Evolutionary conservation across 306 rosid species (phyloP).

Genomic region (Purshia tridentata): DNA sequence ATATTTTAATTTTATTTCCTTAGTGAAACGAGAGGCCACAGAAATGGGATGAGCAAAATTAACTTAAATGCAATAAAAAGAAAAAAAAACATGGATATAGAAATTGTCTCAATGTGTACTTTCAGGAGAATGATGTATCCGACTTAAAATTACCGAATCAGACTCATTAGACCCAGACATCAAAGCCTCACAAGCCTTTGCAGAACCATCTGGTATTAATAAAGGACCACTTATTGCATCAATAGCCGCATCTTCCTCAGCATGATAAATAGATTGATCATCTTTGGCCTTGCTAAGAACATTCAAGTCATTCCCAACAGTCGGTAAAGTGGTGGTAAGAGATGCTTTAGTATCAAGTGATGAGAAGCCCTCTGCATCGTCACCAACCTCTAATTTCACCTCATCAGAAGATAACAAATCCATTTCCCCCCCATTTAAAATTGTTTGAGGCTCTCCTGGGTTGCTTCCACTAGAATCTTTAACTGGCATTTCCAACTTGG

Average conservation of each 20-base stretch:
- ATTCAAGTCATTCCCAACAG: constrained; percentile 31
- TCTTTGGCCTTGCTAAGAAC: constrained; percentile 26
- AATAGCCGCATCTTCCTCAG: constrained; percentile 50
- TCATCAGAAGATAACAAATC: constrained; percentile 36
- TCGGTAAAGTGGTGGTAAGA: constrained; percentile 19
- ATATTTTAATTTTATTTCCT: constrained; percentile 41
- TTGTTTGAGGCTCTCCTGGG: constrained; percentile 42
- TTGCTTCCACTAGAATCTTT: constrained; percentile 35
- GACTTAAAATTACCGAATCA: constrained; percentile 97
- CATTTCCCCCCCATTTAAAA: constrained; percentile 29
- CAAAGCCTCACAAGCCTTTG: constrained; percentile 87
- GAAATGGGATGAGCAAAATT: constrained; percentile 25
- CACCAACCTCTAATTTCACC: constrained; percentile 40
- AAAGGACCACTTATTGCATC: constrained; percentile 58
- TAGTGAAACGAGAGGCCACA: constrained; percentile 31
- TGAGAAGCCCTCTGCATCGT: constrained; percentile 28
- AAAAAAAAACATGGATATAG: constrained; percentile 47
- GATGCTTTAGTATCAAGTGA: constrained; percentile 26
- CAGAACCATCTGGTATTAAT: constrained; percentile 62
- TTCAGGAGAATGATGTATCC: constrained; percentile 99
- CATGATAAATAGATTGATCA: constrained; percentile 27
- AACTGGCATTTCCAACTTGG: constrained; percentile 31
- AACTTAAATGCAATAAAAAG: constrained; percentile 27
- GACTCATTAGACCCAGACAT: constrained; percentile 91
- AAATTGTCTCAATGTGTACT: constrained; percentile 99